phyloP scores from a whole-genome alignment of 805 yeast genomes.

The Starmerella gropengiesseri region DNA sequence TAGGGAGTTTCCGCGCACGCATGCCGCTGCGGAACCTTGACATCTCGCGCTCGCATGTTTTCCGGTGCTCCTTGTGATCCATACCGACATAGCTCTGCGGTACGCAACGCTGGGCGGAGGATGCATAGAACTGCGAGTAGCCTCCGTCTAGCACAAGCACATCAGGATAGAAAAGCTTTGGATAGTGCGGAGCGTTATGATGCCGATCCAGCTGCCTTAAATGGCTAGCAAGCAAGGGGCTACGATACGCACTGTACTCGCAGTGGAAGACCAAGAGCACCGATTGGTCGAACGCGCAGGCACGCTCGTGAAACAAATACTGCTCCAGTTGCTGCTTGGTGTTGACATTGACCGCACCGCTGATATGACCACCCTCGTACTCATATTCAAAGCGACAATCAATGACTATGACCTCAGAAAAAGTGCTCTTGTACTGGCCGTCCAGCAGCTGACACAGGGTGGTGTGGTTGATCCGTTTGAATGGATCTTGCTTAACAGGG shows the following conservation, averaged over 20 bases:
- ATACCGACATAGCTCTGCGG: conserved; percentile 79
- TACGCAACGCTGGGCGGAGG: conserved; percentile 46
- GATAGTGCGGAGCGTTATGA: conserved; percentile 63
- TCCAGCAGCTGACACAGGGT: conserved; percentile 49
- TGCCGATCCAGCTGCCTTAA: conserved; percentile 74
- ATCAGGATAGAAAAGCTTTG: conserved; percentile 76
- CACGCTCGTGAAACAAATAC: conserved; percentile 32
- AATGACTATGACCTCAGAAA: conserved; percentile 48
- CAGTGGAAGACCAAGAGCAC: conserved; percentile 77
- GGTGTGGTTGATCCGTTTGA: conserved; percentile 54
- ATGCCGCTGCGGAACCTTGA: conserved; percentile 40
- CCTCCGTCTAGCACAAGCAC: conserved; percentile 85
- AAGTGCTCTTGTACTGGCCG: conserved; percentile 42
- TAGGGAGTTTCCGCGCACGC: conserved; percentile 24
- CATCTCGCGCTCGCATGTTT: conserved; percentile 44
- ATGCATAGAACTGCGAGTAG: conserved; percentile 63
- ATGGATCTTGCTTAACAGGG: conserved; percentile 44
- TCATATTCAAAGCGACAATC: conserved; percentile 94
- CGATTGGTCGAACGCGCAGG: conserved; percentile 22
- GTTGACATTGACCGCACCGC: conserved; percentile 67
- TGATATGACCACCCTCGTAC: conserved; percentile 84
- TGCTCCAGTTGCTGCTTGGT: conserved; percentile 59
- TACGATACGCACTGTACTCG: conserved; percentile 84
- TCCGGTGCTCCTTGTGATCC: conserved; percentile 47
- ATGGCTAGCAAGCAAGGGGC: conserved; percentile 87